A percentile compares a stretch with the other conserved stretches of the same genome.
Conservation (phyloP, 2,329 filamentous ascomycete genomes). For the Botrytis deweyae region DNA sequence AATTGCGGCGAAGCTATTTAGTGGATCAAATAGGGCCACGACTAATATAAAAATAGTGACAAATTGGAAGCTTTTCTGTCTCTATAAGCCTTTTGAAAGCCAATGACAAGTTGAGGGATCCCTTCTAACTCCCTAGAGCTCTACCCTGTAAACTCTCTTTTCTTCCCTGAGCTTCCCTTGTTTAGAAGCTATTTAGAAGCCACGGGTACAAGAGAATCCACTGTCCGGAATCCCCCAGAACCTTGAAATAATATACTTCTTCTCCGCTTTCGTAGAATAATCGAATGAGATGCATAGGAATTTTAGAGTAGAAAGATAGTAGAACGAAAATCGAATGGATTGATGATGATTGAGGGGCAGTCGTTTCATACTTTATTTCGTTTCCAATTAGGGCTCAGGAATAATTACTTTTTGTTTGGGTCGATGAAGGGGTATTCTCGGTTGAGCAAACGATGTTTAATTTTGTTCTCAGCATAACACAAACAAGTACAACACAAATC, state of each 20-base stretch:
- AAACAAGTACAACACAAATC: not conserved
- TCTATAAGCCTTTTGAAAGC: slow-evolving; percentile 2
- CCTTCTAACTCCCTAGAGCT: slow-evolving; percentile 7
- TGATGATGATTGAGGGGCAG: slow-evolving; percentile 8
- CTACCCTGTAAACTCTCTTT: slow-evolving; percentile 3
- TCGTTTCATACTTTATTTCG: slow-evolving; percentile 14
- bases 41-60: slow-evolving; percentile 20
- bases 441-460: slow-evolving; percentile 12
- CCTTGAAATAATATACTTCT: slow-evolving; percentile 1
- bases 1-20: slow-evolving; percentile 15
- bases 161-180: slow-evolving; percentile 10
- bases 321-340: not conserved
- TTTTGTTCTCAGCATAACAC: not conserved
- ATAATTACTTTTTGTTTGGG: not conserved
- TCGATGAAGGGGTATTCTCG: slow-evolving; percentile 15
- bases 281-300: slow-evolving; percentile 11
- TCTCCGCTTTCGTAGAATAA: not conserved
- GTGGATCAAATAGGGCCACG: slow-evolving; percentile 16
- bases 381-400: not conserved
- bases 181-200: slow-evolving; percentile 4
- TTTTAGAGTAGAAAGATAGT: not conserved
- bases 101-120: slow-evolving; percentile 6
- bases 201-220: slow-evolving; percentile 13
- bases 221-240: slow-evolving; percentile 21
- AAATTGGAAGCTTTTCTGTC: slow-evolving; percentile 13